Conservation (phyloP, 768 basidiomycete species). For the Rickenella mellea region DNA sequence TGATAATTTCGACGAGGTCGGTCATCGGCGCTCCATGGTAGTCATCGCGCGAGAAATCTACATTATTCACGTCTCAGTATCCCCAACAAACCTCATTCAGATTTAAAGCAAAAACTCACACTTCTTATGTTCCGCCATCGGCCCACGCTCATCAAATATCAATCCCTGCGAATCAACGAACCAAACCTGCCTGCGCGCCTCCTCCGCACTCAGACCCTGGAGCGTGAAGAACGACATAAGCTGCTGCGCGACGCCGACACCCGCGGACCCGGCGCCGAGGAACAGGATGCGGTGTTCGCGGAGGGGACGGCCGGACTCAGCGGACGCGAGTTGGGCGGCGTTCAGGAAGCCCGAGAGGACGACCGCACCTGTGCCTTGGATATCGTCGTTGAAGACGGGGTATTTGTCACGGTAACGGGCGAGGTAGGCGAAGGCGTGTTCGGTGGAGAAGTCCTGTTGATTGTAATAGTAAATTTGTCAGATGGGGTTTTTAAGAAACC, state of each 20-base stretch:
- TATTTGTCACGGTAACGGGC: slow-evolving; percentile 66
- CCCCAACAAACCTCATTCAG: not conserved
- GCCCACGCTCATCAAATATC: slow-evolving; percentile 66
- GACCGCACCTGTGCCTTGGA: slow-evolving; percentile 87
- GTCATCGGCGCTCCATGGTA: slow-evolving; percentile 70
- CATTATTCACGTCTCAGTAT: slow-evolving; percentile 4
- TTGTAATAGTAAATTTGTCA: too few species aligned
- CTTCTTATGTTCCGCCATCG: slow-evolving; percentile 76
- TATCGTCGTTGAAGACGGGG: slow-evolving; percentile 84
- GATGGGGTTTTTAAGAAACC: too few species aligned
- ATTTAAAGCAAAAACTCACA: slow-evolving; percentile 30
- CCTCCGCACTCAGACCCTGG: slow-evolving; percentile 64
- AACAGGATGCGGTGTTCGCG: slow-evolving; percentile 80
- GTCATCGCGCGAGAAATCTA: slow-evolving; percentile 78
- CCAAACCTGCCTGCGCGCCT: slow-evolving; percentile 72
- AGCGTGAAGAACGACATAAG: slow-evolving; percentile 83
- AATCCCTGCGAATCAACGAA: slow-evolving; percentile 84
- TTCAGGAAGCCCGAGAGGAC: slow-evolving; percentile 86
- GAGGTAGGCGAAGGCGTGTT: slow-evolving; percentile 84
- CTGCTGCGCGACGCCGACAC: slow-evolving; percentile 87
- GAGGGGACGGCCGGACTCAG: slow-evolving; percentile 58
- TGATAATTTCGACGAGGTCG: slow-evolving; percentile 66
- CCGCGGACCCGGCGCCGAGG: slow-evolving; percentile 87
- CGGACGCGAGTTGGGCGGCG: slow-evolving; percentile 69
- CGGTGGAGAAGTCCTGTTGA: slow-evolving; percentile 80